Evolutionary conservation across 2,329 filamentous ascomycete genomes (phyloP).

Genomic region (Hymenoscyphus infarciens): DNA sequence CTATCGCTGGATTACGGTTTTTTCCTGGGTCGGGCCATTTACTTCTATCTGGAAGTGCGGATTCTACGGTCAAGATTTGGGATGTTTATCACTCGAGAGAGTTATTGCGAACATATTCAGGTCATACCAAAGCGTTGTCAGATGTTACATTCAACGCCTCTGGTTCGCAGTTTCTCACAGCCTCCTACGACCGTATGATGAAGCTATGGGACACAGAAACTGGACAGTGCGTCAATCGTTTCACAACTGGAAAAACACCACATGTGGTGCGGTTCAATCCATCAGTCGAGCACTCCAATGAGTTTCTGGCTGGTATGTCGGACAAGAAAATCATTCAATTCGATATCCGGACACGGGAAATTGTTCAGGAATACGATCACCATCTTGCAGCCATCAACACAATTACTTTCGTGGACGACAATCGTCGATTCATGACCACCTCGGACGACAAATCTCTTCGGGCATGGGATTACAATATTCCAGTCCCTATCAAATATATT

Average conservation of each 20-base stretch:
- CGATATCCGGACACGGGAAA: conserved; percentile 74
- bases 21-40: conserved; percentile 86
- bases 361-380: conserved; percentile 97
- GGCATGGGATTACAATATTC: conserved; percentile 98
- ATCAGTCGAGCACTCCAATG: conserved; percentile 68
- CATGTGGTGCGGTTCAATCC: conserved; percentile 96
- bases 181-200: conserved; percentile 91
- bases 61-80: conserved; percentile 89
- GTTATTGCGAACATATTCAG: conserved; percentile 84
- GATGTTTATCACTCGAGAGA: conserved; percentile 89
- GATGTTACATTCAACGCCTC: conserved; percentile 82
- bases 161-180: conserved; percentile 83
- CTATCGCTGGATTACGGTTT: conserved; percentile 85
- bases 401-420: conserved; percentile 91
- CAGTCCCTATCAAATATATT: conserved; percentile 97
- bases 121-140: conserved; percentile 85
- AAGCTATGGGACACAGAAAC: conserved; percentile 99
- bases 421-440: conserved; percentile 94
- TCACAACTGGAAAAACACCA: conserved; percentile 90
- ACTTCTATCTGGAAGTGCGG: conserved; percentile 83
- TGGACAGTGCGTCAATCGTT: conserved; percentile 80
- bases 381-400: conserved; percentile 98
- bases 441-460: conserved; percentile 95
- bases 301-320: conserved; percentile 94
- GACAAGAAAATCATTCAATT: conserved; percentile 99